Base-by-base conservation (phyloP, 371 early-diverging fungal genomes). In the Homolaphlyctis polyrhiza region DNA sequence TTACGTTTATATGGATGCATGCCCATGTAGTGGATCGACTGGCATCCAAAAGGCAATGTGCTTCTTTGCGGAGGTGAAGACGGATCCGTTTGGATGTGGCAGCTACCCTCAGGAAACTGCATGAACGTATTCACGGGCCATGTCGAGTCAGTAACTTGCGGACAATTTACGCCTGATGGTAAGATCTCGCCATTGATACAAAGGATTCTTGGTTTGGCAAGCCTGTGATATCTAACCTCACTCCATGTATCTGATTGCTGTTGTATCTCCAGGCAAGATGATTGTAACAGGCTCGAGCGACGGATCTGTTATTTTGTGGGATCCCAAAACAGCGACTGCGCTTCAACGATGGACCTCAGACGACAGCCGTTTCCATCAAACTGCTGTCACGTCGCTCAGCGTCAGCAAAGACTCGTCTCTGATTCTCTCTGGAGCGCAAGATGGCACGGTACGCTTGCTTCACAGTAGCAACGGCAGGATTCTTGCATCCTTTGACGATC, bases 111-210 rank as follows among this genome's bases (percentile, higher is more conserved):
- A 6, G 95, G 95, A 35, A 83, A 84, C 36, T 91, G 89, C 69
- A 95, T 98, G 95, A 89, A 90, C 58, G 93, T 96, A 21, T 95
- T 98, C 68, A 84, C 85, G 28, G 94, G 95, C 18, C 96, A 96
- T 71, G 74, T 88, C 50, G 91, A 79, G 14, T 77, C 93, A 21
- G 91, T 94, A 23, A 89, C 92, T 3, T 87, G 90, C 57, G 97
- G 96, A 14, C 75, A 81, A 61, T 97, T 96, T 66, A 91, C 95
- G 0, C 89, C 89, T 27, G 92, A 92, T 71, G 97, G 97, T 70
- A 76, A 60, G 59, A 30, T 39, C 35, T 35, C 34, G n/a, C n/a
- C n/a, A n/a, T n/a, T n/a, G n/a, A n/a, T n/a, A n/a, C n/a, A n/a
- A n/a, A n/a, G n/a, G n/a, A n/a, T n/a, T n/a, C n/a, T n/a, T n/a